Conservation (phyloP, 305 asterid species). For the Lippia alba region DNA sequence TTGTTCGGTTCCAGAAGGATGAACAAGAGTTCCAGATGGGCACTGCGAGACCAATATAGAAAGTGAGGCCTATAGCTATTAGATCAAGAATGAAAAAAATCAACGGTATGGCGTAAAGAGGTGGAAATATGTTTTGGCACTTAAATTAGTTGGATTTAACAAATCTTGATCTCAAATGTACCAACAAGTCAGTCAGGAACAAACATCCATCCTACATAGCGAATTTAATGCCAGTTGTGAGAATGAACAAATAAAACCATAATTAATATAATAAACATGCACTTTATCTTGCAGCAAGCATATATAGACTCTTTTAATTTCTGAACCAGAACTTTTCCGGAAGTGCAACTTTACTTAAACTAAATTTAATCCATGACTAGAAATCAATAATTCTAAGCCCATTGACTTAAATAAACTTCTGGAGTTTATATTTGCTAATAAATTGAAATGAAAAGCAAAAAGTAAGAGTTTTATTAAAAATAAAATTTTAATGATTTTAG, state of each 20-base stretch:
- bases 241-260: background rate
- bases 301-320: no score
- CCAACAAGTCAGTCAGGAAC: background rate
- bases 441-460: no score
- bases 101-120: background rate
- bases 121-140: slow-evolving; percentile 10
- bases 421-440: no score
- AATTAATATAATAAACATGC: background rate
- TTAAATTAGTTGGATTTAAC: slow-evolving; percentile 12
- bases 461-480: no score
- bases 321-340: no score
- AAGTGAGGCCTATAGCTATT: slow-evolving; percentile 19
- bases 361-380: no score
- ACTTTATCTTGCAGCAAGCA: background rate
- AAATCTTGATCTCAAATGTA: background rate
- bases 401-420: no score
- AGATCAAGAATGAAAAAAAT: background rate
- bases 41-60: slow-evolving; percentile 52
- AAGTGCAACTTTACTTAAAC: no score
- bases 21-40: slow-evolving; percentile 64
- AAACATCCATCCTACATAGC: no score
- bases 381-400: no score
- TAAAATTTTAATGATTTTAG: no score
- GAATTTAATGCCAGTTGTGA: background rate
- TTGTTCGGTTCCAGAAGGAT: slow-evolving; percentile 83